phyloP scores from a whole-genome alignment of 164 flowering plant species.

The Aristolochia contorta region DNA sequence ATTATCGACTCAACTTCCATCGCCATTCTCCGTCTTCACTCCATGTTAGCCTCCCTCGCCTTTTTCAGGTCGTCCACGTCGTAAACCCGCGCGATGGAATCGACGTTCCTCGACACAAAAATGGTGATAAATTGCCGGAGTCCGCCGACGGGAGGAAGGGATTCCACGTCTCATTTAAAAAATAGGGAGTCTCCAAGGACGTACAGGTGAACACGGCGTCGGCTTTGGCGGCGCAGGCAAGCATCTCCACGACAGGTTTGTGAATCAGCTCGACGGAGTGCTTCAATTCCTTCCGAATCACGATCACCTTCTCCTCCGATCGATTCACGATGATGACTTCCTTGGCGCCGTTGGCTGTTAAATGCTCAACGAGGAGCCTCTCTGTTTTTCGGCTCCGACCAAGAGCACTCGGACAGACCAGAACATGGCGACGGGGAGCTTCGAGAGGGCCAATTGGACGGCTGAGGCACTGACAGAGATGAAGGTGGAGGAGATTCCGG shows the following conservation, averaged over 20 bases:
- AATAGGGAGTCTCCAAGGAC: constrained; percentile 78
- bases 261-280: constrained; percentile 75
- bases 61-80: constrained; percentile 96
- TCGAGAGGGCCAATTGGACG: constrained; percentile 80
- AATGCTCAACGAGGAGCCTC: constrained; percentile 92
- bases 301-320: no score
- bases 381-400: constrained; percentile 99
- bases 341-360: constrained; percentile 91
- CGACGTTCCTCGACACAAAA: constrained; percentile 92
- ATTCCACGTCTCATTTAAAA: no score
- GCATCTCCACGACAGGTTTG: constrained; percentile 72
- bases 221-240: constrained; percentile 64
- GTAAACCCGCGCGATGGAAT: constrained; percentile 56
- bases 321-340: no score
- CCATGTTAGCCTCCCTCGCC: constrained; percentile 92
- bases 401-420: constrained; percentile 64
- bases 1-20: constrained; percentile 89
- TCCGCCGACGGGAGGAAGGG: constrained; percentile 69
- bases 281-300: no score
- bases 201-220: constrained; percentile 94
- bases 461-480: constrained; percentile 98
- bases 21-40: constrained; percentile 78
- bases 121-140: constrained; percentile 77
- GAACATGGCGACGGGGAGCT: no score
- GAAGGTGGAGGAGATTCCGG: constrained; percentile 85